Evolutionary conservation across 805 yeast genomes (phyloP).

Genomic region (Kodamaea leandrae): DNA sequence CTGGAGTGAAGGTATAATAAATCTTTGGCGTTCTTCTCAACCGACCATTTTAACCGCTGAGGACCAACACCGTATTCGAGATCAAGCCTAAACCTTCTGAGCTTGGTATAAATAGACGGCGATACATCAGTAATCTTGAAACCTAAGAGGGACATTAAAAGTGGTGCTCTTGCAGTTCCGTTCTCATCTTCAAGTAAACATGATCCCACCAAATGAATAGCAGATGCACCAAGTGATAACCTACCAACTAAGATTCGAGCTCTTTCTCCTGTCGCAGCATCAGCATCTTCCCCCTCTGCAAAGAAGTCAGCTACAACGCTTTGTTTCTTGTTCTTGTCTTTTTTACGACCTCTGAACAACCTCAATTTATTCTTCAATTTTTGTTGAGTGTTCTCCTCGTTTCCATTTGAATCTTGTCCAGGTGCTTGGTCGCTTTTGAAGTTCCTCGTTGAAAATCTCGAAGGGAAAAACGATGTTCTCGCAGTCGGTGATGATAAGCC

Average conservation of each 20-base stretch:
- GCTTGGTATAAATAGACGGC: conserved; percentile 36
- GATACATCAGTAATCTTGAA: conserved; percentile 57
- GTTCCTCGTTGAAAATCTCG: conserved; percentile 4
- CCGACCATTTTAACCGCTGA: conserved; percentile 74
- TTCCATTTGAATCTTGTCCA: conserved; percentile 10
- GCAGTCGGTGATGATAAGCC: conserved; percentile 1
- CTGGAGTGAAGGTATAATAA: conserved; percentile 67
- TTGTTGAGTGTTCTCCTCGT: conserved; percentile 18
- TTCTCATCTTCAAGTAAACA: conserved; percentile 73
- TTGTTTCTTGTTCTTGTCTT: conserved; percentile 20
- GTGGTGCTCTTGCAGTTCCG: conserved; percentile 77
- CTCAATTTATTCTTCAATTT: conserved; percentile 22
- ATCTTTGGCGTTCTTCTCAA: conserved; percentile 70
- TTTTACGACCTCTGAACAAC: conserved; percentile 25
- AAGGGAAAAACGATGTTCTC: conserved; percentile 11
- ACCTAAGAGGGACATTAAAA: conserved; percentile 70
- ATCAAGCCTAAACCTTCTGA: conserved; percentile 57
- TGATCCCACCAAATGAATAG: conserved; percentile 71
- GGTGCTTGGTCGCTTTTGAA: neutral
- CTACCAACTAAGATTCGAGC: conserved; percentile 38
- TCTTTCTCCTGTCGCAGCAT: conserved; percentile 33
- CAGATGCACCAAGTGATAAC: conserved; percentile 66
- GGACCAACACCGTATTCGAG: conserved; percentile 90
- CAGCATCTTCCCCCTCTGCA: conserved; percentile 23
- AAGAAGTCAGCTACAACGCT: conserved; percentile 16